Evolutionary conservation across 2,329 filamentous ascomycete genomes (phyloP).

Genomic region (Emericellopsis cladophorae): DNA sequence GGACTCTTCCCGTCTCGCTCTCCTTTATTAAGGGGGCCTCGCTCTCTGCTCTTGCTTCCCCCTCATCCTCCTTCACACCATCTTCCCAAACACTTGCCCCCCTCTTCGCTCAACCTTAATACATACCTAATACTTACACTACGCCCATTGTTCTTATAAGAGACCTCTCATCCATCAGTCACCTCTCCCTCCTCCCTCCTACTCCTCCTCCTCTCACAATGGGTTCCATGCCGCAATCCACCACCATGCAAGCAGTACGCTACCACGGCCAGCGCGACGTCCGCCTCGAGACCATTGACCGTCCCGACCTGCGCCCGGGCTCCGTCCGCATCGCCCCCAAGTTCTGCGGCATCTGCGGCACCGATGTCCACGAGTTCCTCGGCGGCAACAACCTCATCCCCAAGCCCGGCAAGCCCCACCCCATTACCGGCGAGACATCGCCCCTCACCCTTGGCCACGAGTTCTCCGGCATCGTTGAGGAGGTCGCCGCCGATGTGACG

Average conservation of each 20-base stretch:
- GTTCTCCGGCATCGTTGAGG: conserved; percentile 45
- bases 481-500: conserved; percentile 38
- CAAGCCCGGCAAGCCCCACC: conserved; percentile 38
- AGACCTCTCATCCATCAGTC: no score
- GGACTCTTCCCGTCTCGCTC: neutral
- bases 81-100: neutral
- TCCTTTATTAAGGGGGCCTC: neutral
- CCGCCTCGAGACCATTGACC: conserved; percentile 35
- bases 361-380: conserved; percentile 17
- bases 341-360: conserved; percentile 37
- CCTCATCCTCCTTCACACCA: neutral
- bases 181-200: neutral
- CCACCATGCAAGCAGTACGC: conserved; percentile 35
- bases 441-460: conserved; percentile 54
- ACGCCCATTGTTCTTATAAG: no score
- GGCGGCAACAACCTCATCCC: conserved; percentile 20
- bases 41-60: neutral
- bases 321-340: conserved; percentile 29
- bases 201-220: neutral
- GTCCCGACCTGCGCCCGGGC: conserved; percentile 30
- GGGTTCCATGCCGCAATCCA: neutral
- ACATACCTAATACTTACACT: neutral
- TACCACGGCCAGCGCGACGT: conserved; percentile 44
- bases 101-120: neutral
- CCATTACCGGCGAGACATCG: conserved; percentile 40